phyloP scores from a whole-genome alignment of 148 eudicot genomes.

The Fallopia convolvulus region DNA sequence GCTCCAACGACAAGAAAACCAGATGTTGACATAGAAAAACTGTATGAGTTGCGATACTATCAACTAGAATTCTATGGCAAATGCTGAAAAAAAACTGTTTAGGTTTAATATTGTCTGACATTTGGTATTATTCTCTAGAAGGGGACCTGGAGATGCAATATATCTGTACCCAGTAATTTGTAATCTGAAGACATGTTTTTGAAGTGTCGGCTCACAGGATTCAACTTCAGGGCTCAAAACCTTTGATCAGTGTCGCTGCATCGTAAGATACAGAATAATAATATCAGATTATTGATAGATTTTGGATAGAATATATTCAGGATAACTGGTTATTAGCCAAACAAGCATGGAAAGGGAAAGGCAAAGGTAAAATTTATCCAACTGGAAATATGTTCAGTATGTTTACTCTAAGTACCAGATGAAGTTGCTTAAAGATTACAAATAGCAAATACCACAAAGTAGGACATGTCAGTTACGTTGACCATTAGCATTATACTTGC shows the following conservation, averaged over 20 bases:
- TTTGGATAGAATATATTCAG: neutral
- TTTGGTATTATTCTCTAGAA: neutral
- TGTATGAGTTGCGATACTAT: neutral
- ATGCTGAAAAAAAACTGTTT: neutral
- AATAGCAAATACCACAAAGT: neutral
- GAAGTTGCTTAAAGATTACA: neutral
- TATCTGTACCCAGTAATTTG: slow-evolving; percentile 3
- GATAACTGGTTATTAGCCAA: neutral
- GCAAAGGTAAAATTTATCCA: neutral
- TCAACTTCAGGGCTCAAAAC: neutral
- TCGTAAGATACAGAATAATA: neutral
- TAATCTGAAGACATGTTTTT: neutral
- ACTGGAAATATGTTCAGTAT: neutral
- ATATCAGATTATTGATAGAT: neutral
- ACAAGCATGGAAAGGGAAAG: neutral
- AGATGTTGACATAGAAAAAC: neutral
- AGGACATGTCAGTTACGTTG: neutral
- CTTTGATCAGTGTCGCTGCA: neutral
- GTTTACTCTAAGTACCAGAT: neutral
- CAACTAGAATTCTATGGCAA: neutral
- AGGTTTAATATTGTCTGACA: neutral
- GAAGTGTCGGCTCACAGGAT: neutral
- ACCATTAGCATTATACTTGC: neutral
- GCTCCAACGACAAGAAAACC: neutral
- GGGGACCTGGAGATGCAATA: slow-evolving; percentile 2